Base-by-base conservation (phyloP, 1,284 basidiomycete species). In the Malassezia dermatis region DNA sequence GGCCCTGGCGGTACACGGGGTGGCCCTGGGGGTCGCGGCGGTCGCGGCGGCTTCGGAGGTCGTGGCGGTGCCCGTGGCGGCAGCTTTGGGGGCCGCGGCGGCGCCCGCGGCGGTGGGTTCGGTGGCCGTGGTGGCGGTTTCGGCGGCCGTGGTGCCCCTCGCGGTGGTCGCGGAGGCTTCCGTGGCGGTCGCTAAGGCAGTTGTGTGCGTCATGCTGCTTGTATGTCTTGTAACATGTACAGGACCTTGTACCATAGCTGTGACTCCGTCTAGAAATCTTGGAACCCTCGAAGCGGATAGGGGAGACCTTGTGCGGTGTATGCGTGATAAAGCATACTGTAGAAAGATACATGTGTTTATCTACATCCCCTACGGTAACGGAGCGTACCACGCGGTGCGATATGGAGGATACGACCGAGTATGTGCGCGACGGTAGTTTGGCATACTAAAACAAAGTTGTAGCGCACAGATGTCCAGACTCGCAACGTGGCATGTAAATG, bases 1-100 rank as follows among this genome's bases (percentile, higher is more conserved):
- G 48, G 67, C 64, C 56, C 59, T 43, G 46, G 60, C 75, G 35
- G 74, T 71, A 44, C 56, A 19, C 53, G 65, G 21, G 60, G 62
- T 23, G 56, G 60, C 10, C 41, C 51, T 11, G 59, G 63, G 24
- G 65, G 62, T 43, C 52, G 62, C n/a, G 58, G 65, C 21, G 64
- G 63, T 27, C 61, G 64, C 31, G 59, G 61, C 26, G 59, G 64
- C n/a, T 63, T 66, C 10, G 52, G 52, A 10, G 28, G 27, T 15
- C 44, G 49, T 37, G 48, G 8, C 12, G 42, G 40, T 21, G 23
- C 48, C 31, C 40, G 48, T 30, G 44, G 43, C 8, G 27, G 37
- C 19, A 37, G 55, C 40, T 49, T 43, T 13, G 8, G 32, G 13
- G 26, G 35, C 26, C 37, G 49, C 21, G 19, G 41, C 32, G 26